Conservation (phyloP, 2,329 filamentous ascomycete genomes). For the Monascus ruber region DNA sequence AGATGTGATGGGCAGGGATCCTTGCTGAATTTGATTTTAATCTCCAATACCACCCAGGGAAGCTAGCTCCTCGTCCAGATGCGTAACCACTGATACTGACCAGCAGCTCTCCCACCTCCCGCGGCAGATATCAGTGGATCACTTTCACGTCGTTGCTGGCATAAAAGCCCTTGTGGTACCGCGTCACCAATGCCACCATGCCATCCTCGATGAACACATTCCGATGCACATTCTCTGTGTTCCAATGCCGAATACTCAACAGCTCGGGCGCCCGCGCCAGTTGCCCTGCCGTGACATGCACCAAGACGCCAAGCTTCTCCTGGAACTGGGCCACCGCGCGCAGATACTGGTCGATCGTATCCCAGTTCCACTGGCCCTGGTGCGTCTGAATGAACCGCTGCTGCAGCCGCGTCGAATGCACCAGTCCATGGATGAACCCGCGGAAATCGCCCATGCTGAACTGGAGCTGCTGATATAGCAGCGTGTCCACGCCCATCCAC, state of each 20-base stretch:
- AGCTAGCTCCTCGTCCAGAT: no score
- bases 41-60: no score
- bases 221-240: background rate
- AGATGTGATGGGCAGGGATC: no score
- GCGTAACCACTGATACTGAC: constrained; percentile 3
- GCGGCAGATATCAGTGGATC: constrained; percentile 1
- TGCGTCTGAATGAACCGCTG: no score
- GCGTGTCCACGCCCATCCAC: background rate
- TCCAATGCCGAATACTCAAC: background rate
- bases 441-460: constrained; percentile 4
- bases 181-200: background rate
- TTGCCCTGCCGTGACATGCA: background rate
- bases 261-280: background rate
- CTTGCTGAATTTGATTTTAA: no score
- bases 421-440: background rate
- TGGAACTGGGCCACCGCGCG: no score
- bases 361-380: no score
- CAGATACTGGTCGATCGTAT: no score
- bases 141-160: constrained; percentile 2
- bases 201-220: background rate
- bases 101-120: constrained; percentile 1
- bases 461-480: constrained; percentile 1
- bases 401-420: no score
- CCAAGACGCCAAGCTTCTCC: background rate
- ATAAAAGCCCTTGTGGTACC: constrained; percentile 3